These are phyloP conservation scores for Eragrostis curvula DNA, from an alignment of 176 grass and related monocot species.

Conservation along the genomic window DNA sequence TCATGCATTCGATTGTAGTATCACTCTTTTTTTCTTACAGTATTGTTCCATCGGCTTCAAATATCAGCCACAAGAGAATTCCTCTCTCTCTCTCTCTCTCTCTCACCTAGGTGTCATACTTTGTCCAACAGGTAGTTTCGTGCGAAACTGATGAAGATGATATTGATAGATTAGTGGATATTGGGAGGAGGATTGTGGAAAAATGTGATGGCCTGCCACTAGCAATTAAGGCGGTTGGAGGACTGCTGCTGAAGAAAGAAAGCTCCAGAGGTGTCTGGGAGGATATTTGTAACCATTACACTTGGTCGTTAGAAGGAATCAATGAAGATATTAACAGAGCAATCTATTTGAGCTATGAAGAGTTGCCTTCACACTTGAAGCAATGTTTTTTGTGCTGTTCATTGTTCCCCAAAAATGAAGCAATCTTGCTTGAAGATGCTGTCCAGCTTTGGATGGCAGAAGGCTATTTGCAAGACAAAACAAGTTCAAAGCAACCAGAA, in stretches of 20 bases:
- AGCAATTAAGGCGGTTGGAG: conserved; percentile 25
- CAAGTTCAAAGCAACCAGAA: background rate
- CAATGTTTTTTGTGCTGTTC: conserved; percentile 40
- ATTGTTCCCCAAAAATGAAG: conserved; percentile 22
- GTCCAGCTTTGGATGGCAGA: conserved; percentile 15
- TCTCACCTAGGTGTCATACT: background rate
- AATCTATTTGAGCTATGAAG: conserved; percentile 36
- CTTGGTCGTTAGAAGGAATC: background rate
- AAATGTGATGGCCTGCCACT: conserved; percentile 11
- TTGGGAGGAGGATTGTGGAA: background rate
- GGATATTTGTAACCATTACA: background rate
- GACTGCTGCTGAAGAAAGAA: background rate
- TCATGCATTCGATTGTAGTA: too few relatives aligned
- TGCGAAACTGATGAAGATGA: background rate
- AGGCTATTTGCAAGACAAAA: conserved; percentile 1
- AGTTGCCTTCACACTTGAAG: conserved; percentile 41
- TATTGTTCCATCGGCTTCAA: too few relatives aligned
- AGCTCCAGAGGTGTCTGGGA: conserved; percentile 8
- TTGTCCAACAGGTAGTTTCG: background rate
- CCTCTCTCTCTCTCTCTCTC: background rate
- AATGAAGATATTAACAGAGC: conserved; percentile 22
- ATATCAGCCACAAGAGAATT: too few relatives aligned
- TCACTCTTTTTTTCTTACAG: too few relatives aligned
- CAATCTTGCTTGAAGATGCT: accelerated
- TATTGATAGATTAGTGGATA: background rate